These are phyloP conservation scores for Echria macrotheca DNA, from an alignment of 495 filamentous ascomycete species.

Conservation along the genomic window DNA sequence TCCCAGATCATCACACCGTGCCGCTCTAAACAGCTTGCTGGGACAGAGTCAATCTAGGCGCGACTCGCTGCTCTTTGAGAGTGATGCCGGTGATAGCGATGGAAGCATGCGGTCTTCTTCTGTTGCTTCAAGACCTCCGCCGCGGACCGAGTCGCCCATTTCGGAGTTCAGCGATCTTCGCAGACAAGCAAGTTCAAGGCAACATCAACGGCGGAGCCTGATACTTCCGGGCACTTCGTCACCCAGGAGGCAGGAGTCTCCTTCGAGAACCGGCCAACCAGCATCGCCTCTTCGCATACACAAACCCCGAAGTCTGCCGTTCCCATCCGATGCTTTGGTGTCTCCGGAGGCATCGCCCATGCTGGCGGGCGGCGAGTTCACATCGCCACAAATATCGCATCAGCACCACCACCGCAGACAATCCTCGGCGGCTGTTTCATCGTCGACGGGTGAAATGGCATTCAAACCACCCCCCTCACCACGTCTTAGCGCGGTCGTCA, in stretches of 20 bases:
- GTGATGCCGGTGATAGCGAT: conserved; percentile 76
- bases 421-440: conserved; percentile 81
- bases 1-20: conserved; percentile 81
- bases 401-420: conserved; percentile 80
- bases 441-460: conserved; percentile 44
- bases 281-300: conserved; percentile 82
- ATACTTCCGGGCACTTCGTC: conserved; percentile 69
- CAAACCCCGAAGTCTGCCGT: conserved; percentile 71
- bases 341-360: conserved; percentile 89
- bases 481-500: conserved; percentile 64
- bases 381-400: conserved; percentile 54
- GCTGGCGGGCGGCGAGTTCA: conserved; percentile 72
- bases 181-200: conserved; percentile 61
- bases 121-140: conserved; percentile 55
- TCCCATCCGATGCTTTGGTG: conserved; percentile 64
- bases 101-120: conserved; percentile 79
- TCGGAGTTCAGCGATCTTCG: conserved; percentile 72
- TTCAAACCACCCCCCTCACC: conserved; percentile 73
- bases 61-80: conserved; percentile 68
- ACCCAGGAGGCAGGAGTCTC: conserved; percentile 80
- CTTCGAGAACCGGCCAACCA: conserved; percentile 64
- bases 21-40: conserved; percentile 51
- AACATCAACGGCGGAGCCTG: conserved; percentile 77
- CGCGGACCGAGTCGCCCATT: conserved; percentile 81
- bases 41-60: conserved; percentile 62